Percentiles rank a stretch among this genome's conserved stretches.
phyloP scores from a whole-genome alignment of 306 rosid species.

The Sphenostylis stenocarpa region DNA sequence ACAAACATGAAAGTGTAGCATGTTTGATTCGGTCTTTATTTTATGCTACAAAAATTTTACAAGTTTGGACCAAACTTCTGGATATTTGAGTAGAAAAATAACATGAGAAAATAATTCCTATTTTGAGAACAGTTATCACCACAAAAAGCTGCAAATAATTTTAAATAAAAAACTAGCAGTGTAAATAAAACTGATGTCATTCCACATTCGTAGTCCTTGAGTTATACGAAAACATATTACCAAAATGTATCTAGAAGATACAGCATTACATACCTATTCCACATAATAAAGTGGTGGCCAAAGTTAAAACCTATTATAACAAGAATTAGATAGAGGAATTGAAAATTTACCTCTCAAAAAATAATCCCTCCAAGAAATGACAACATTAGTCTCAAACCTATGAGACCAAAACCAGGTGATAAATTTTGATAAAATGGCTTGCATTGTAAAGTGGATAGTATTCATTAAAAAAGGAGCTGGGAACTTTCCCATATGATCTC shows the following conservation, averaged over 20 bases:
- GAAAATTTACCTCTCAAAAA: conserved; percentile 67
- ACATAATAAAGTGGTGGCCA: conserved; percentile 6
- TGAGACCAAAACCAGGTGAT: conserved; percentile 91
- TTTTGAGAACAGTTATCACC: conserved; percentile 20
- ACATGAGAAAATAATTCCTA: background rate
- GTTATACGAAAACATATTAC: background rate
- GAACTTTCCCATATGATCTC: conserved; percentile 89
- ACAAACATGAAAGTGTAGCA: background rate
- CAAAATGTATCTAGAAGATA: conserved; percentile 11
- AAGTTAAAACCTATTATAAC: background rate
- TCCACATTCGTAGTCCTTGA: background rate
- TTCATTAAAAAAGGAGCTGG: conserved; percentile 98
- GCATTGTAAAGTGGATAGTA: conserved; percentile 85
- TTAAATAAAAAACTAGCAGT: background rate
- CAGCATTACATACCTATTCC: conserved; percentile 20
- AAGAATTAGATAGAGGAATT: conserved; percentile 5
- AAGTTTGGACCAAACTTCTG: conserved; percentile 7
- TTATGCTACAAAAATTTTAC: background rate
- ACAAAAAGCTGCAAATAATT: conserved; percentile 13
- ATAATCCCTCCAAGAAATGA: conserved; percentile 96
- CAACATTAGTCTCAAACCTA: conserved; percentile 61
- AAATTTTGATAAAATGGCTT: conserved; percentile 77
- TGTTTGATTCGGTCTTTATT: conserved; percentile 1
- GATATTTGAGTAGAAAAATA: background rate
- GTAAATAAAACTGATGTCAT: background rate